Base-by-base conservation (phyloP, 2,329 filamentous ascomycete genomes). In the Botrytis byssoidea region DNA sequence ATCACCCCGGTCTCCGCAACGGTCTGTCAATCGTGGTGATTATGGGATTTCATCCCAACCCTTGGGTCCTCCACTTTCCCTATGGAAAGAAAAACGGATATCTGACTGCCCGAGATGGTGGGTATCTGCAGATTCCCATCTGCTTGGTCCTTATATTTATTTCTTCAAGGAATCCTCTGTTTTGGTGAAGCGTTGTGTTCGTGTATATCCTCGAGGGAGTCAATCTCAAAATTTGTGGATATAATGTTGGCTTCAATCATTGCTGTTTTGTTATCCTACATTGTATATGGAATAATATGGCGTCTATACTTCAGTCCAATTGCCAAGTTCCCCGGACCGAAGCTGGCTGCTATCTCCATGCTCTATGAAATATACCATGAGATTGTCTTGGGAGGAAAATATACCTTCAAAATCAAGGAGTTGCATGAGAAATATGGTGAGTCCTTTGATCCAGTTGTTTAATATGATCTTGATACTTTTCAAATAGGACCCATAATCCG, bases 341-440 rank as follows among this genome's bases (percentile, higher is more conserved):
- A 75, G 32, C 71, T 80, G 1, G 81, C 81, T 22, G 81, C 81
- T 4, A 75, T 80, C 40, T 80, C 77, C 1, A 64, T 69, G 10
- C 78, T 75, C 75, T 81, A 80, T 65, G 75, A 79, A 59, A 65
- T 75, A 18, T 86, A 85, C 77, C 85, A 85, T 74, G 84, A 86
- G 72, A 79, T 85, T 32, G 72, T 84, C 60, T 78, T 82, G 9
- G 81, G 82, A 9, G 85, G 84, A 2, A 79, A 83, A 76, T 85
- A 85, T 74, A 83, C 79, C 22, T 83, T 81, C 76, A 81, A 84
- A 72, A 83, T 86, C 35, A 77, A 80, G 60, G 79, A 83, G 70
- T 77, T 86, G 76, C 85, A 86, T 76, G 77, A 83, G 65, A 75
- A 78, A 75, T 86, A 85, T 73, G 80, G 79, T 71, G n/a, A 25